These are phyloP conservation scores for Orobanche coerulescens DNA, from an alignment of 257 asterid species.

Conservation along the genomic window DNA sequence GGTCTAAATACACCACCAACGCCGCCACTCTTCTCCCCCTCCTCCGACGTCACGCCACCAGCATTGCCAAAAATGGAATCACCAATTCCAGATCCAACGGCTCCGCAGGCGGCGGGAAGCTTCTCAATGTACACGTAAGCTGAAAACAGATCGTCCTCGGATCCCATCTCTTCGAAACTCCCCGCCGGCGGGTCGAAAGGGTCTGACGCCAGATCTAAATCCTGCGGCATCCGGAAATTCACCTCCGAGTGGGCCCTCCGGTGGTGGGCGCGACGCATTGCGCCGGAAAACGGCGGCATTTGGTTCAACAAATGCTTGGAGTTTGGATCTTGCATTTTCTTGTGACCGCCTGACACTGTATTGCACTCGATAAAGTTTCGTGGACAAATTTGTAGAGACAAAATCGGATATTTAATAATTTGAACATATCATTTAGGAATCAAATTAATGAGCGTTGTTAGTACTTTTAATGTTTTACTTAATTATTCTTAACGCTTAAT, in stretches of 20 bases:
- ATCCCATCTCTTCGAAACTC: conserved; percentile 83
- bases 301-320: conserved; percentile 25
- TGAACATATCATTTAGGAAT: too few relatives aligned
- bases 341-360: conserved; percentile 14
- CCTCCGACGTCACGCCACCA: conserved; percentile 22
- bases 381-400: too few relatives aligned
- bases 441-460: too few relatives aligned
- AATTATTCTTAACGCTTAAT: too few relatives aligned
- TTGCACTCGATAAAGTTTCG: too few relatives aligned
- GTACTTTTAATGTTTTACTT: too few relatives aligned
- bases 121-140: conserved; percentile 92
- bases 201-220: conserved; percentile 73
- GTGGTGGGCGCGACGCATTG: conserved; percentile 69
- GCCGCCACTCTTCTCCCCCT: background rate
- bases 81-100: conserved; percentile 43
- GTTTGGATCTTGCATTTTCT: conserved; percentile 82
- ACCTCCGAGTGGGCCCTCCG: conserved; percentile 95
- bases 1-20: conserved; percentile 24
- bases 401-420: too few relatives aligned
- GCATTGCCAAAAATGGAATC: conserved; percentile 34
- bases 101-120: conserved; percentile 43
- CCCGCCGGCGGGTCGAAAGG: conserved; percentile 52
- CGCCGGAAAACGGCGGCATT: conserved; percentile 36
- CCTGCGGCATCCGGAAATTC: conserved; percentile 78
- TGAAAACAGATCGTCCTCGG: conserved; percentile 87